These are phyloP conservation scores for Penicillium sp. DNA, from an alignment of 2,329 filamentous ascomycete species.

Conservation along the genomic window DNA sequence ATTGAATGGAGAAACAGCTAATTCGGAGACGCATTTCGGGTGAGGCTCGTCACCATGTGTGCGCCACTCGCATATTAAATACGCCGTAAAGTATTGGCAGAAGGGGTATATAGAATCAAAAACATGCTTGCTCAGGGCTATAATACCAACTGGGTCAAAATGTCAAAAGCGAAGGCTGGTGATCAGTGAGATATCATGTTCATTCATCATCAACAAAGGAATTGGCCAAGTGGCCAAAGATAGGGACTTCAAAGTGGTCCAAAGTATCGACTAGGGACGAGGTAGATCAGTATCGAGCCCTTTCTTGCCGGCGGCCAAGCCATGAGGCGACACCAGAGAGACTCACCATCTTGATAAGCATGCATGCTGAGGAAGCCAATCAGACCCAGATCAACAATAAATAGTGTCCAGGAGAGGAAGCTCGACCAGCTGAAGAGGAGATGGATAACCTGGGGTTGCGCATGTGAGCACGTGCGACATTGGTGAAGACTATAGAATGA, in stretches of 20 bases:
- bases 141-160: constrained; percentile 13
- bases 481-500: background rate
- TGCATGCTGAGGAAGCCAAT: constrained; percentile 73
- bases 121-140: constrained; percentile 10
- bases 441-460: constrained; percentile 64
- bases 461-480: constrained; percentile 9
- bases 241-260: constrained; percentile 74
- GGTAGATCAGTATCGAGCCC: background rate
- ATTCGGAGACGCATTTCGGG: too few relatives aligned
- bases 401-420: constrained; percentile 78
- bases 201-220: constrained; percentile 86
- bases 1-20: too few relatives aligned
- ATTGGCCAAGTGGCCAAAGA: constrained; percentile 80
- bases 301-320: background rate
- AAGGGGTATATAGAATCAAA: constrained; percentile 21
- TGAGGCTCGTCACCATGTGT: too few relatives aligned
- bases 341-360: constrained; percentile 77
- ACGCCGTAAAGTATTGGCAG: constrained; percentile 7
- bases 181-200: constrained; percentile 8
- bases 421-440: constrained; percentile 81
- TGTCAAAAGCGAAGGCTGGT: background rate
- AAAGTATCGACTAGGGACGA: constrained; percentile 55
- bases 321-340: background rate
- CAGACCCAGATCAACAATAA: constrained; percentile 68
- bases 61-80: background rate